Evolutionary conservation across 2,329 filamentous ascomycete species (phyloP), one percentile per base, ranked within the genome.

Genomic region (Fusarium sp.): DNA sequence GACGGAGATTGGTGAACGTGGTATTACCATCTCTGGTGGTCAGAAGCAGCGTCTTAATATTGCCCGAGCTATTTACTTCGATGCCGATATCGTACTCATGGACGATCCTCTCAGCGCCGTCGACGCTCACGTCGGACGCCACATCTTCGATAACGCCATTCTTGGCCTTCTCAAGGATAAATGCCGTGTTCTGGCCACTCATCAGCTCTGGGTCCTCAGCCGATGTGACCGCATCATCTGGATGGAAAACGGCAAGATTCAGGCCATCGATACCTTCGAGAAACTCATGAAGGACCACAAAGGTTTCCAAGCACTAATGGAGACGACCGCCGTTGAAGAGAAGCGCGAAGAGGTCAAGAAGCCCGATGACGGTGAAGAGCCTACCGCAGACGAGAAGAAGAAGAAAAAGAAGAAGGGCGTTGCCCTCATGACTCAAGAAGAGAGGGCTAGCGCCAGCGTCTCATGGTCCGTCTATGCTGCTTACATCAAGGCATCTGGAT

Each of bases 41-140:
- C 95, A 98, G 80, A 98, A 98, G 80, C 95, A 98, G 79, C 89
- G 96, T 13, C 84, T 98, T 72, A 98, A 98, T 77, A 98, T 98
- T 75, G 96, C 96, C 20, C 88, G 96, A 50, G 89, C 90, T 64
- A 91, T 92, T 69, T 86, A 94, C 81, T 92, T 90, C 64, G 84
- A 91, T 66, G 86, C 89, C 13, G 88, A 91, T 60, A 86, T 92
- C 53, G 85, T 92, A 21, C 82, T 92, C 28, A 89, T 92, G 86
- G 90, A 92, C 71, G 90, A 92, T 67, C 89, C 90, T 3, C 81
- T 92, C 2, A 90, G 88, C 48, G 90, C 90, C 4, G 90, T 92
- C 5, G 90, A 92, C 73, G 89, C 90, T 21, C 89, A 92, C 66
- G 90, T 92, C 41, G 90, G 90, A 14, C 85, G 88, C 2, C 89